Conservation (phyloP, 106 monocot species). For the Triglochin maritima region DNA sequence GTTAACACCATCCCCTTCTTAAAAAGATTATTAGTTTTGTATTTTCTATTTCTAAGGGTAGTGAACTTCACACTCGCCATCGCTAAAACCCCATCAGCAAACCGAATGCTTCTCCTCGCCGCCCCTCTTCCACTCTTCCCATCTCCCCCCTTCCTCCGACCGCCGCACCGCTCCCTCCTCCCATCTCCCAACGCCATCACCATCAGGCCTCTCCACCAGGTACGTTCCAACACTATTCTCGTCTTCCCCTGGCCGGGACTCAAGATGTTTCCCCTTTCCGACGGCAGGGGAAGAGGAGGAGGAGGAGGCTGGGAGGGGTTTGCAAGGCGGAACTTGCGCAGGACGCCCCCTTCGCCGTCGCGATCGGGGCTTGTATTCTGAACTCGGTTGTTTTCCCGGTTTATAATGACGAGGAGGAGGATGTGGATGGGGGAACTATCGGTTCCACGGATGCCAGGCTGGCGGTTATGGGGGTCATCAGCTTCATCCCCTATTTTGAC, state of each 20-base stretch:
- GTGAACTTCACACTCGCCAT: too few relatives aligned
- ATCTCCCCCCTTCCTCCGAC: too few relatives aligned
- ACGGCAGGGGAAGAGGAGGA: not conserved
- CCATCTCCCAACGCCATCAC: not conserved
- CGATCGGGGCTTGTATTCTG: slow-evolving; percentile 82
- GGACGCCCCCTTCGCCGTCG: slow-evolving; percentile 78
- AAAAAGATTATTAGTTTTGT: too few relatives aligned
- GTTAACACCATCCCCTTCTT: too few relatives aligned
- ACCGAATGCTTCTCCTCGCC: too few relatives aligned
- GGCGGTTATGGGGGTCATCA: slow-evolving; percentile 81
- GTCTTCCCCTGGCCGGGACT: not conserved
- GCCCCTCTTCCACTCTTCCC: too few relatives aligned
- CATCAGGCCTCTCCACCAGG: not conserved
- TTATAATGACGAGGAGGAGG: slow-evolving; percentile 25
- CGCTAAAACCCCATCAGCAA: too few relatives aligned
- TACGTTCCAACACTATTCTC: not conserved
- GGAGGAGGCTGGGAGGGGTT: not conserved
- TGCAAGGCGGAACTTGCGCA: slow-evolving; percentile 47
- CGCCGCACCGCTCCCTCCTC: not conserved
- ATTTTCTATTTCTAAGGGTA: too few relatives aligned
- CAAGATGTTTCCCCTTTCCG: not conserved
- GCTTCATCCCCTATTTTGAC: slow-evolving; percentile 96
- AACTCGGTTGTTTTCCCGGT: slow-evolving; percentile 52
- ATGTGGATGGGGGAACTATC: slow-evolving; percentile 27
- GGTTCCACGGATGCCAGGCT: slow-evolving; percentile 68